These are phyloP conservation scores for Arthromyces matolae DNA, from an alignment of 768 basidiomycete species.

Conservation along the genomic window DNA sequence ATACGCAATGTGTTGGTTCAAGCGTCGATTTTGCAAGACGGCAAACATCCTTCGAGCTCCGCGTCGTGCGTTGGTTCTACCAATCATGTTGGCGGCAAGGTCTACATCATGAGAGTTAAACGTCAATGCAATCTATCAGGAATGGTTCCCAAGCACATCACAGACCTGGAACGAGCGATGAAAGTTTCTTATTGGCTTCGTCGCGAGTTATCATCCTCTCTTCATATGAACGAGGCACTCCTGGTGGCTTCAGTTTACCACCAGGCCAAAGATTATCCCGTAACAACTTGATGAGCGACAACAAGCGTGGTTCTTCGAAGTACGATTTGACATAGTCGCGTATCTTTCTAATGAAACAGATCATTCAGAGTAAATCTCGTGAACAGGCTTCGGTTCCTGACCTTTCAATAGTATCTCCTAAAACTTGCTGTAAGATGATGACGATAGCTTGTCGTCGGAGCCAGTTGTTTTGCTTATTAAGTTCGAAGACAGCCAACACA, in stretches of 20 bases:
- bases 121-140: background rate
- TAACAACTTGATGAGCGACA: conserved; percentile 62
- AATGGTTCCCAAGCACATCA: background rate
- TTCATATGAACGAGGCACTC: conserved; percentile 66
- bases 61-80: conserved; percentile 90
- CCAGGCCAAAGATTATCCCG: conserved; percentile 81
- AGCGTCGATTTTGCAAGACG: conserved; percentile 88
- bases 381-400: conserved; percentile 30
- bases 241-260: conserved; percentile 64
- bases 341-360: conserved; percentile 60
- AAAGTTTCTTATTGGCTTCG: conserved; percentile 87
- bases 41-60: conserved; percentile 92
- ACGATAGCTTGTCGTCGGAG: conserved; percentile 92
- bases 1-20: conserved; percentile 91
- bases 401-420: conserved; percentile 96
- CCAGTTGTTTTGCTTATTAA: conserved; percentile 97
- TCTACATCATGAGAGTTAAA: conserved; percentile 60
- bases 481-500: conserved; percentile 88
- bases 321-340: conserved; percentile 69
- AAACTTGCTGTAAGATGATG: conserved; percentile 91
- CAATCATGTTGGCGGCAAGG: conserved; percentile 95
- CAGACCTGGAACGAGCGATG: conserved; percentile 86
- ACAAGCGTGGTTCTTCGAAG: conserved; percentile 65
- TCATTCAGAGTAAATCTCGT: background rate
- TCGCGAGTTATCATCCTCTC: conserved; percentile 80